Evolutionary conservation across 495 filamentous ascomycete species (phyloP), one percentile per base, ranked within the genome.

Genomic region (Aspergillus heteromorphus): DNA sequence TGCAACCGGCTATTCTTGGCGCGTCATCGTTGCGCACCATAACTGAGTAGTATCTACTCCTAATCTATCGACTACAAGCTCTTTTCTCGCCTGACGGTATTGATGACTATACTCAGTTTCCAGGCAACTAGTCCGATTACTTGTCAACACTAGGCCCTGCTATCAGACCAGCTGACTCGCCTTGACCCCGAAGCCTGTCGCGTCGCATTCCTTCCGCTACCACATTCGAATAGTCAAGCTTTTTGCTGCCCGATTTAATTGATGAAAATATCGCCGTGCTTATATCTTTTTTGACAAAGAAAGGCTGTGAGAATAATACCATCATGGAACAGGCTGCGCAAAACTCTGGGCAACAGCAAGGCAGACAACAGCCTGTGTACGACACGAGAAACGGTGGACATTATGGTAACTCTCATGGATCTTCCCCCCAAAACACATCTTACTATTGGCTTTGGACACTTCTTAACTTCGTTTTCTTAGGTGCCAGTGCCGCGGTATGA

Each of bases 311-410:
- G 5, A 29, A 9, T 11, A 14, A n/a, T 19, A 9, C 17, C 11
- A 50, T 23, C 53, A 87, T 87, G 84, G 83, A 87, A 48, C 77
- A 77, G 55, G 64, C 80, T 43, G 65, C 79, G 42, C 74, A 80
- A 58, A 74, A 67, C 57, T 63, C 79, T 52, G 77, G 75, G 30
- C 78, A 79, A 54, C 81, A 80, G 62, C 82, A 83, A 65, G 73
- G 70, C 58, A 74, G 79, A 60, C 82, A 79, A 64, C 73, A 78
- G 58, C 85, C 86, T 48, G 74, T 83, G 11, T 97, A 97, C 71
- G 90, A 97, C 72, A 79, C 85, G 42, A 73, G 74, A 56, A 84
- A 88, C 65, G 90, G 89, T 53, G 92, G 92, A 52, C 91, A 96
- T 71, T 96, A 95, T 75, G 92, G 90, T 91, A 74, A 57, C 23